Conservation (phyloP, 352 stramenopile species). For the Elongisporangium prolatum region DNA sequence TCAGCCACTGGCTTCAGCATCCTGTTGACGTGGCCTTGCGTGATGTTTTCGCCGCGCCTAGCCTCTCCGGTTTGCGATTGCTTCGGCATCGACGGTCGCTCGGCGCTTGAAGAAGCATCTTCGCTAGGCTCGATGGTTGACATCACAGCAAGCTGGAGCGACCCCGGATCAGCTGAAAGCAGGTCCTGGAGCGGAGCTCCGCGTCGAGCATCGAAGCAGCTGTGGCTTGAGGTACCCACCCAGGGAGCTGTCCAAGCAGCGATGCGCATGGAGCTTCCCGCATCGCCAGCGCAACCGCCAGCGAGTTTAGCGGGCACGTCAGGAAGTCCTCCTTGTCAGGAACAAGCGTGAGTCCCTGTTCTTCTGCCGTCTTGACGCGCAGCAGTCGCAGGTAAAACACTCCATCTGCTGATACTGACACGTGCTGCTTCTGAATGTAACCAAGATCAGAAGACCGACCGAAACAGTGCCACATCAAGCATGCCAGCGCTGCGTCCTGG, state of each 20-base stretch:
- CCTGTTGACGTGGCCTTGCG: conserved; percentile 1
- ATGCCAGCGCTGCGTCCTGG: conserved; percentile 1
- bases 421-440: conserved; percentile 1
- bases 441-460: background rate
- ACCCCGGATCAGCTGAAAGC: background rate
- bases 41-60: background rate
- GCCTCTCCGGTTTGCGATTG: background rate
- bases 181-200: conserved; percentile 3
- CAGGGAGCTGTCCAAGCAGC: background rate
- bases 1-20: background rate
- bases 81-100: too few relatives aligned
- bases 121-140: too few relatives aligned
- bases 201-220: too few relatives aligned
- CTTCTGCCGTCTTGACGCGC: conserved; percentile 5
- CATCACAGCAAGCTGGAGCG: too few relatives aligned
- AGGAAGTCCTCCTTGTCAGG: conserved; percentile 1
- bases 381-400: conserved; percentile 3
- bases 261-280: background rate
- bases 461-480: conserved; percentile 3
- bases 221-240: too few relatives aligned
- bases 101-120: too few relatives aligned
- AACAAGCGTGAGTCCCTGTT: conserved; percentile 6
- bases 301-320: conserved; percentile 1
- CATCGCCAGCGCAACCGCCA: background rate
- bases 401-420: background rate